Conservation (phyloP, 2,329 filamentous ascomycete species). For the Tolypocladium nubicola region DNA sequence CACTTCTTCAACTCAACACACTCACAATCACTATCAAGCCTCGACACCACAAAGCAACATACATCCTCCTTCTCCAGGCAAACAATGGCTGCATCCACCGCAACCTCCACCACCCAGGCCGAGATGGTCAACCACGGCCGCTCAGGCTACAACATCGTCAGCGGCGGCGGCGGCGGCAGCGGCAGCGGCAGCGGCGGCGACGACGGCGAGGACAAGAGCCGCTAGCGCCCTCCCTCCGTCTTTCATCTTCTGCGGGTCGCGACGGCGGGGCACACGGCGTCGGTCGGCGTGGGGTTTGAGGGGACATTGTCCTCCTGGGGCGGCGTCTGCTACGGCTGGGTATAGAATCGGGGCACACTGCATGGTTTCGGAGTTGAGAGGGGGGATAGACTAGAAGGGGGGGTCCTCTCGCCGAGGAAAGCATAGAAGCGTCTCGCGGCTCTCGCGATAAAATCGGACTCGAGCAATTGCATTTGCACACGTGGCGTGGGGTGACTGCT, state of each 20-base stretch:
- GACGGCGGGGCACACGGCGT: not conserved
- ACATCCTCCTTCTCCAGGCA: not conserved
- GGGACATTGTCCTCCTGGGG: not conserved
- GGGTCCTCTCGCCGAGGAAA: not conserved
- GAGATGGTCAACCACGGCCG: constrained; percentile 27
- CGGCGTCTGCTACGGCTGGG: not conserved
- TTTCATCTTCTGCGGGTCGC: not conserved
- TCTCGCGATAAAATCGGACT: not conserved
- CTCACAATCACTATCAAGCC: not conserved
- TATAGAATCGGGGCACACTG: not conserved
- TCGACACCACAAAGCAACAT: constrained; percentile 3
- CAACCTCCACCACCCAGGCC: constrained; percentile 14
- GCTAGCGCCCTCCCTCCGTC: not conserved
- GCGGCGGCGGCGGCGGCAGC: constrained; percentile 7
- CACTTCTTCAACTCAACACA: not conserved
- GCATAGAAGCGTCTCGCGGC: not conserved
- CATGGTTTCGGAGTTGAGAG: not conserved
- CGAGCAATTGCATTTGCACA: not conserved
- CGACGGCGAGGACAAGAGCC: constrained; percentile 12
- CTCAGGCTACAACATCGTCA: constrained; percentile 32
- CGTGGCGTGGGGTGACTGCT: not conserved
- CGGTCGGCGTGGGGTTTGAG: not conserved
- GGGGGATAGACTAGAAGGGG: not conserved
- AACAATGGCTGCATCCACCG: constrained; percentile 10
- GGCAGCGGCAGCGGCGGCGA: constrained; percentile 15